Percentiles rank a stretch among this genome's conserved stretches.
Evolutionary conservation across 2,329 filamentous ascomycete species (phyloP).

Genomic region (Colletotrichum musicola): DNA sequence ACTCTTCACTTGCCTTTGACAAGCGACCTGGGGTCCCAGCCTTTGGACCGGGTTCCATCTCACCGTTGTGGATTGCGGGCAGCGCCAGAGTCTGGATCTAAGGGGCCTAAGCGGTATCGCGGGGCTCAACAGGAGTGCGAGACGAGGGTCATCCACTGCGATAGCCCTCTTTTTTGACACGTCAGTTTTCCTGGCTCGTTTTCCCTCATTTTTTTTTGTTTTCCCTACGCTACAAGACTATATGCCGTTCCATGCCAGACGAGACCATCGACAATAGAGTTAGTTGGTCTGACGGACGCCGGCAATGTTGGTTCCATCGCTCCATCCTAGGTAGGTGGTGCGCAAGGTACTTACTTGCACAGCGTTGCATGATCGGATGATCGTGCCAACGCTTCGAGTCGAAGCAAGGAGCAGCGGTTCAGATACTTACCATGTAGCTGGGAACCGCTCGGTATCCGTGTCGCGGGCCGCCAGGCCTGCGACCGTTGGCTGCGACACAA

Average conservation of each 20-base stretch:
- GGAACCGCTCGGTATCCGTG: slow-evolving; percentile 32
- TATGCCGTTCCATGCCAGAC: neutral
- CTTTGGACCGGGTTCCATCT: neutral
- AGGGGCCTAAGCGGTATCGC: slow-evolving; percentile 22
- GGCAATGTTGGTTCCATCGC: slow-evolving; percentile 4
- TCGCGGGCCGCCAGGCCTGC: slow-evolving; percentile 30
- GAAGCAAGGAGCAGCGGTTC: slow-evolving; percentile 21
- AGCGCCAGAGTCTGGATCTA: slow-evolving; percentile 5
- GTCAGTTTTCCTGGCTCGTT: too few relatives aligned
- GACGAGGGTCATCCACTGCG: neutral
- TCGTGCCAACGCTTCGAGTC: slow-evolving; percentile 19
- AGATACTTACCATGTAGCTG: slow-evolving; percentile 37
- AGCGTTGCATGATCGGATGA: slow-evolving; percentile 38
- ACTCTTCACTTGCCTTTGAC: neutral
- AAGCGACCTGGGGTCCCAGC: slow-evolving; percentile 5
- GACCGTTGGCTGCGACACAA: slow-evolving; percentile 23
- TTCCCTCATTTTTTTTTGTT: too few relatives aligned
- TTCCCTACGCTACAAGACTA: too few relatives aligned
- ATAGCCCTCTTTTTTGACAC: too few relatives aligned
- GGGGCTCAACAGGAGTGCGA: slow-evolving; percentile 8
- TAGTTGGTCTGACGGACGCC: slow-evolving; percentile 20
- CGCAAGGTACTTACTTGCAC: neutral
- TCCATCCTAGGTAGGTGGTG: neutral
- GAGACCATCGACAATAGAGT: neutral
- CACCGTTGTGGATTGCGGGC: slow-evolving; percentile 6